phyloP scores from a whole-genome alignment of 2,329 filamentous ascomycete genomes.

The Pseudogymnoascus sp. region DNA sequence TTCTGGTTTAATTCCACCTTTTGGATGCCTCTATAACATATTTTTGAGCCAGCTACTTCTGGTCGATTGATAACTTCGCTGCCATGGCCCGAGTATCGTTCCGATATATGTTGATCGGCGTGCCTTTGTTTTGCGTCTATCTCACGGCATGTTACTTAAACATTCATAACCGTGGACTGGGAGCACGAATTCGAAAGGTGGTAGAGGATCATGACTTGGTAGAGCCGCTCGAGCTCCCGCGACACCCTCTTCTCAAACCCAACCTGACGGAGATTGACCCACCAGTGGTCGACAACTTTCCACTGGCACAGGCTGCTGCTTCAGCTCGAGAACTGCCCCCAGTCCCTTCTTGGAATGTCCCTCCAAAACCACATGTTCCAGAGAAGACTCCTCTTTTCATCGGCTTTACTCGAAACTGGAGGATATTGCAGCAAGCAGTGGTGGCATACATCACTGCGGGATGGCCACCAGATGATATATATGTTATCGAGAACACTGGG shows the following conservation, averaged over 20 bases:
- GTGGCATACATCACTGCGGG: slow-evolving; percentile 50
- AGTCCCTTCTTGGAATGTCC: slow-evolving; percentile 38
- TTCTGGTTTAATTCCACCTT: background rate
- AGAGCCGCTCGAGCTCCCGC: slow-evolving; percentile 3
- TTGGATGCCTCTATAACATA: background rate
- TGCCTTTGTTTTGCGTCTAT: background rate
- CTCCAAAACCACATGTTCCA: slow-evolving; percentile 33
- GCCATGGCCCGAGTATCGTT: slow-evolving; percentile 7
- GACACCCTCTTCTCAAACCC: slow-evolving; percentile 19
- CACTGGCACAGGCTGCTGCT: slow-evolving; percentile 18
- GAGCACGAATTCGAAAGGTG: background rate
- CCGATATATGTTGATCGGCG: slow-evolving; percentile 4
- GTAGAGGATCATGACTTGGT: background rate
- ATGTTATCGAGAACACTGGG: slow-evolving; percentile 50
- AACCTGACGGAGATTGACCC: background rate
- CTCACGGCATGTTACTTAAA: slow-evolving; percentile 1
- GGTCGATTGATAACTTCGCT: background rate
- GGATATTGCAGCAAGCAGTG: slow-evolving; percentile 46
- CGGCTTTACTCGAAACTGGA: slow-evolving; percentile 50
- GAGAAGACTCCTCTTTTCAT: slow-evolving; percentile 46
- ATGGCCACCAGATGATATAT: slow-evolving; percentile 46
- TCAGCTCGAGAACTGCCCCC: slow-evolving; percentile 29
- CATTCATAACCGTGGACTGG: background rate
- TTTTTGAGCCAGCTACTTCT: background rate
- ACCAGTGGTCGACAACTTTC: slow-evolving; percentile 24